These are phyloP conservation scores for Marchantia polymorpha DNA, from an alignment of 225 moss, liverwort and hornwort genomes.

Conservation along the genomic window DNA sequence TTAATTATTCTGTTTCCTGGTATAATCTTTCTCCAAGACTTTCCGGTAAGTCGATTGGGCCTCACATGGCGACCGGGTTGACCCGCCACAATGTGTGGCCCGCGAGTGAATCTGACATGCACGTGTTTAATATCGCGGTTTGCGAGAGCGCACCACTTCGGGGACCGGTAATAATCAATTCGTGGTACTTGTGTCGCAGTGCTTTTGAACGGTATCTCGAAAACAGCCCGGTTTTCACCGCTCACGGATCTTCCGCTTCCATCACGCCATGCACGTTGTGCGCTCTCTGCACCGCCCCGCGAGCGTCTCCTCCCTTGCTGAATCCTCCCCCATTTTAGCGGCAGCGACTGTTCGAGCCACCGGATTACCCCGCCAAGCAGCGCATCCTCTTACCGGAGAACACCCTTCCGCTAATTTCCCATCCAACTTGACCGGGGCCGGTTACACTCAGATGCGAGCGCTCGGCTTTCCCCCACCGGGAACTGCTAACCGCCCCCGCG, in stretches of 20 bases:
- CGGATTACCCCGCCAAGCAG: neutral
- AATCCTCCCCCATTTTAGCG: neutral
- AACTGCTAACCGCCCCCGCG: neutral
- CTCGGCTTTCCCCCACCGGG: neutral
- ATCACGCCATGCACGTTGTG: neutral
- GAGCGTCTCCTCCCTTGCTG: neutral
- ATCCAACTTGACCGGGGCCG: neutral
- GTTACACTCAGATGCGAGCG: neutral
- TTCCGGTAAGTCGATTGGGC: no score
- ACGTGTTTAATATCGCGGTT: neutral
- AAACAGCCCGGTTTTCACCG: neutral
- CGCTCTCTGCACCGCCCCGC: neutral
- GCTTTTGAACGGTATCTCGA: neutral
- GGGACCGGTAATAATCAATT: neutral
- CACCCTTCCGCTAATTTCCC: neutral
- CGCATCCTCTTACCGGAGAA: constrained; percentile 5
- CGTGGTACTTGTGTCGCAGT: neutral
- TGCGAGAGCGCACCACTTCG: neutral
- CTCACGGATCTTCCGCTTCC: neutral
- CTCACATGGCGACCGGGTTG: no score
- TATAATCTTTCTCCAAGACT: no score
- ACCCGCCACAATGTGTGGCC: neutral
- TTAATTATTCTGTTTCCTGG: no score
- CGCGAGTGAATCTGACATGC: neutral
- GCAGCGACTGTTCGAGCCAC: constrained; percentile 1